Evolutionary conservation across 768 basidiomycete species (phyloP), one percentile per base, ranked within the genome.

Genomic region (Grammothele lineata): DNA sequence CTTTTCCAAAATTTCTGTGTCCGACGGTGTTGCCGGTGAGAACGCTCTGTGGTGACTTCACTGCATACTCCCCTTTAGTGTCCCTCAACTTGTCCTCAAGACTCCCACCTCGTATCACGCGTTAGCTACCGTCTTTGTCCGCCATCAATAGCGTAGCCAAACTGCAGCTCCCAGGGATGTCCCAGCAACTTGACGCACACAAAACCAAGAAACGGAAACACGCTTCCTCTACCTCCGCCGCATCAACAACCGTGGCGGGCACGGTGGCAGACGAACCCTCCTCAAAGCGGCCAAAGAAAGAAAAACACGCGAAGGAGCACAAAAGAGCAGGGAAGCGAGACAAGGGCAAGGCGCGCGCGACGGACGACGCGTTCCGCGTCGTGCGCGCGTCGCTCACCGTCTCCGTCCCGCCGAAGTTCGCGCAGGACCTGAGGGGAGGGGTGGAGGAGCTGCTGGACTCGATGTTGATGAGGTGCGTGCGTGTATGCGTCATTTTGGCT

Each of bases 361-460:
- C 43, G 2, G 50, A 52, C 35, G 50, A 47, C 10, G 51, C 58
- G 47, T 90, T 90, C 60, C 69, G 72, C 48, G 61, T 80, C 43
- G 66, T 90, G 60, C 72, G 71, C 40, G 76, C 88, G n/a, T 75
- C 78, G 24, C 70, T 93, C 45, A 69, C 76, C 21, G 70, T 95
- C 34, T 83, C 88, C 9, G 75, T 96, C 14, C 79, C 93, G 23
- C 93, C 93, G 1, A 74, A 86, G 35, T 95, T 92, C 63, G 78
- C 88, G 14, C 74, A 70, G 35, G 78, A 87, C 65, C 77, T 85
- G n/a, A 70, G 76, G 9, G 70, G 66, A 33, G 94, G 94, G 6
- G 88, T 81, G 15, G 81, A 86, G 60, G 92, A 97, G 67, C 83
- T 93, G 79, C 70, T 97, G 15, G 92, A 97, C 65, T 89, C 88